Evolutionary conservation across 2,329 filamentous ascomycete species (phyloP), one percentile per base, ranked within the genome.

Genomic region (Acarospora socialis): DNA sequence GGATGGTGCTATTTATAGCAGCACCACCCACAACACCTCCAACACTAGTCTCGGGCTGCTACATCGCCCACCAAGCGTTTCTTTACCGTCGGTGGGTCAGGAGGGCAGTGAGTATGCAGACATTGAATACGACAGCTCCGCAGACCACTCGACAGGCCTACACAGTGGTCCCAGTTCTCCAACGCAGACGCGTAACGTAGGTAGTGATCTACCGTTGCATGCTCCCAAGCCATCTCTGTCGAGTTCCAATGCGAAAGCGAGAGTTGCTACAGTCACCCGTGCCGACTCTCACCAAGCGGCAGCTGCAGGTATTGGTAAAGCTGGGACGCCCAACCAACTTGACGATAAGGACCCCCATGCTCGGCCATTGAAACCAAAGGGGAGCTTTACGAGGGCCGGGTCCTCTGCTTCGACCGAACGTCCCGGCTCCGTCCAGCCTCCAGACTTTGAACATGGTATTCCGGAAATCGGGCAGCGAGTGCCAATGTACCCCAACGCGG

Each of bases 391-490:
- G 13, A 61, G 59, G n/a, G 54, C 60, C 3, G 61, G 53, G 20
- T 57, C 63, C 13, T 58, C 61, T 16, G 53, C 56, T 4, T 62
- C 59, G 13, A 59, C 63, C 27, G 60, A 65, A 35, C 68, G 69
- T 33, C 70, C 70, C 5, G 56, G 55, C 26, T 74, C 72, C 8
- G 51, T 68, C 17, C 62, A 76, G 41, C 50, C 58, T 23, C 78
- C 78, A 12, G 80, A 87, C 6, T 18, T 23, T 27, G 81, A 90
- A 42, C 76, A 84, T 34, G 87, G 86, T 14, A 93, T 94, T 46
- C 86, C 86, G 2, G 81, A 92, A 51, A 90, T 94, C 44, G 87
- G 87, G 28, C 73, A 81, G 48, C 79, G 86, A 49, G 87, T 98
- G 22, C 90, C 90, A 30, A 90, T 98, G 81, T 79, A 90, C 51